Evolutionary conservation across 768 basidiomycete genomes (phyloP).

Genomic region (Amanita rimosa): DNA sequence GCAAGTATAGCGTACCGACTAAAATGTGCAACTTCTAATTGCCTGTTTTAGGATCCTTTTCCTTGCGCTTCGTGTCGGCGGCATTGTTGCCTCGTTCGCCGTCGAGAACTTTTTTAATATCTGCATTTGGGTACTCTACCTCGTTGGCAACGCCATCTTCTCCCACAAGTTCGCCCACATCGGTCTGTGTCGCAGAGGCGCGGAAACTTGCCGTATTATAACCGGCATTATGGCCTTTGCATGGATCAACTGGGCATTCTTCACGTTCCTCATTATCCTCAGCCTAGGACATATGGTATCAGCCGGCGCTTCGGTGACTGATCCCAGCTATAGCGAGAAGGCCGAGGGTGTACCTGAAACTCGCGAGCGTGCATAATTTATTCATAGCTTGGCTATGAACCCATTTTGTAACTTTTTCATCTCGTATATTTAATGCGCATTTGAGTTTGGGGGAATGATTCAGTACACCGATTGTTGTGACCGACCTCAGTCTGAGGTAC

Average conservation of each 20-base stretch:
- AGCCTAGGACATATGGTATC: conserved; percentile 17
- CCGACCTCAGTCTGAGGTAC: too few species aligned
- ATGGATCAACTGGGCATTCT: conserved; percentile 52
- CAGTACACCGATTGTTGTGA: too few species aligned
- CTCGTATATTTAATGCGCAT: too few species aligned
- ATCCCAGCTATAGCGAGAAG: conserved; percentile 12
- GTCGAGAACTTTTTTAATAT: conserved; percentile 38
- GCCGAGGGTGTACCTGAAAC: background rate
- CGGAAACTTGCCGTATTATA: conserved; percentile 44
- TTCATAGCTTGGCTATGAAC: too few species aligned
- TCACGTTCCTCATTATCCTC: conserved; percentile 36
- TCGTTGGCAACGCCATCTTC: conserved; percentile 51
- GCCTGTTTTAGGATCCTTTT: conserved; percentile 26
- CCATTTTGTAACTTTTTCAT: too few species aligned
- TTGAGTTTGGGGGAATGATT: too few species aligned
- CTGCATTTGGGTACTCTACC: conserved; percentile 48
- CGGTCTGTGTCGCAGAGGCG: conserved; percentile 38
- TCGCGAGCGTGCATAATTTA: background rate
- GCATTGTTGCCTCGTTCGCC: conserved; percentile 29
- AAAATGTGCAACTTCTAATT: conserved; percentile 9
- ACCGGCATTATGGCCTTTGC: conserved; percentile 56
- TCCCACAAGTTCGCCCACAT: conserved; percentile 48
- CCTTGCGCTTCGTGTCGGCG: conserved; percentile 14
- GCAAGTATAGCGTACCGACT: conserved; percentile 24
- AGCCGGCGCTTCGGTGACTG: conserved; percentile 8